phyloP scores from a whole-genome alignment of 768 basidiomycete species.

The Phylloporus sp. region DNA sequence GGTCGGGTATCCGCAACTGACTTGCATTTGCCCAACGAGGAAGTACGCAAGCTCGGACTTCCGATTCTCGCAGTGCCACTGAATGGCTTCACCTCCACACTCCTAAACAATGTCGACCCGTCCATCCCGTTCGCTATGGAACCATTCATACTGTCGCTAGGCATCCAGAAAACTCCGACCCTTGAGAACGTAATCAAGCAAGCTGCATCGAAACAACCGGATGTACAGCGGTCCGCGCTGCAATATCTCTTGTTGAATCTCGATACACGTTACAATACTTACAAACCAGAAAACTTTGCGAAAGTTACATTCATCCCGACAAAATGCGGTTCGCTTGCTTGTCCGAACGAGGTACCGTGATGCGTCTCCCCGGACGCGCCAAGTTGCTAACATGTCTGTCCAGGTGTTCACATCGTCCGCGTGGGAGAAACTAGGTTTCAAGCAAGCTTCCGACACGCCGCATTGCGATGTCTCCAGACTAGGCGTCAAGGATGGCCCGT shows the following conservation, averaged over 20 bases:
- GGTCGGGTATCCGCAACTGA: conserved; percentile 29
- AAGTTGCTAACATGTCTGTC: neutral
- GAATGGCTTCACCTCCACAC: neutral
- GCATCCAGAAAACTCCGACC: neutral
- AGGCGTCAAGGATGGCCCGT: conserved; percentile 9
- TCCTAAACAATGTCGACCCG: neutral
- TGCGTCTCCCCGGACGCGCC: neutral
- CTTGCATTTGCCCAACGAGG: conserved; percentile 75
- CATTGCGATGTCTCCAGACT: conserved; percentile 9
- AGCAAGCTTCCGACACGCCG: neutral
- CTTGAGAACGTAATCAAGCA: conserved; percentile 3
- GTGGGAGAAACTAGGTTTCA: conserved; percentile 12
- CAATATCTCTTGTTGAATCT: conserved; percentile 12
- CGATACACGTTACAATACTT: conserved; percentile 5
- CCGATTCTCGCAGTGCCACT: conserved; percentile 53
- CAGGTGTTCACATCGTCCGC: conserved; percentile 7
- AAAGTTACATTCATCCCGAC: conserved; percentile 14
- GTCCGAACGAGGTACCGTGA: conserved; percentile 9
- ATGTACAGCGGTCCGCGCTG: conserved; percentile 1
- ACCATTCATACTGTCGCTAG: conserved; percentile 1
- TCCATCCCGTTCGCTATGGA: neutral
- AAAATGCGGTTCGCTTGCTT: neutral
- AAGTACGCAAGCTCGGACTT: conserved; percentile 63
- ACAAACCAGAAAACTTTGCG: conserved; percentile 9
- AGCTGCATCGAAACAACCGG: conserved; percentile 4